Percentiles rank a stretch among this genome's conserved stretches.
phyloP scores from a whole-genome alignment of 176 grass and related monocot species.

The Aegilops speltoides region DNA sequence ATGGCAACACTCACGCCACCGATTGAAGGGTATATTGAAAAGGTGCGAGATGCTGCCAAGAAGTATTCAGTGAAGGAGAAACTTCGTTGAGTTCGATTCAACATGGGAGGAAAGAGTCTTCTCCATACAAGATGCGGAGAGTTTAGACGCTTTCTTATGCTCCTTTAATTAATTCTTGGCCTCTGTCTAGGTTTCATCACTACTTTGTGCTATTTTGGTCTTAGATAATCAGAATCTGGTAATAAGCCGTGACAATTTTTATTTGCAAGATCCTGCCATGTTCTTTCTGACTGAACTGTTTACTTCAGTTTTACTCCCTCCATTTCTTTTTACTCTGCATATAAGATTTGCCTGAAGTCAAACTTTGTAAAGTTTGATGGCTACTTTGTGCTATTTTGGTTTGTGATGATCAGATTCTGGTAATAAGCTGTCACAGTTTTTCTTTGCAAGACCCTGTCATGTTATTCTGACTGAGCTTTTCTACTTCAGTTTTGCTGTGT shows the following conservation, averaged over 20 bases:
- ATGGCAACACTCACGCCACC: slow-evolving; percentile 18
- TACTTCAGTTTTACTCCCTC: not conserved
- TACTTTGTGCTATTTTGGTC: not conserved
- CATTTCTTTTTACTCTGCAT: too few relatives aligned
- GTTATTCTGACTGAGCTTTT: not conserved
- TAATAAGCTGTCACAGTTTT: not conserved
- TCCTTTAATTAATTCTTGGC: not conserved
- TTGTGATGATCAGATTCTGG: not conserved
- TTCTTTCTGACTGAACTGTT: not conserved
- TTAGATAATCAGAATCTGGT: slow-evolving; percentile 3
- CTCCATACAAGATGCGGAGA: not conserved
- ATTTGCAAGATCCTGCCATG: slow-evolving; percentile 5
- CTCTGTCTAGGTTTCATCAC: not conserved
- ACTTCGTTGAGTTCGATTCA: not conserved
- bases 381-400: not conserved
- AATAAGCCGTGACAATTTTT: not conserved
- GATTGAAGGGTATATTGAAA: slow-evolving; percentile 12
- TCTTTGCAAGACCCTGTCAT: slow-evolving; percentile 8
- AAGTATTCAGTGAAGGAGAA: slow-evolving; percentile 16
- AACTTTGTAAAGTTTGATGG: not conserved
- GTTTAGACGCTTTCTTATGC: not conserved
- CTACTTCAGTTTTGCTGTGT: slow-evolving; percentile 7
- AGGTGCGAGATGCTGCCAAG: slow-evolving; percentile 13
- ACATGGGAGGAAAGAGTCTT: not conserved
- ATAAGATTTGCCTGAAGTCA: too few relatives aligned